Conservation (phyloP, 495 filamentous ascomycete genomes). For the Cercophora scortea region DNA sequence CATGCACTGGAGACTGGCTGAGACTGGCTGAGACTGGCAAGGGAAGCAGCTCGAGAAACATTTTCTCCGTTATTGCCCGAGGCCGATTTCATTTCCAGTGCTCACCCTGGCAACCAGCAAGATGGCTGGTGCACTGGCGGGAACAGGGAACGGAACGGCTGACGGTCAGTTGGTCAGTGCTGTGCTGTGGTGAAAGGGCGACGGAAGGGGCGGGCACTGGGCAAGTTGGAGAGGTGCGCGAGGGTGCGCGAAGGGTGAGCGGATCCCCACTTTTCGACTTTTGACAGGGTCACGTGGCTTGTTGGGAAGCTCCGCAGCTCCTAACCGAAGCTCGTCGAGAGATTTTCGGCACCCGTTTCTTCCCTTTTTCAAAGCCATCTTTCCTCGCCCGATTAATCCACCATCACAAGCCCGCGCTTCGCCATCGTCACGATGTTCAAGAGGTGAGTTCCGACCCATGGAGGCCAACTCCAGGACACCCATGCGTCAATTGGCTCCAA, state of each 20-base stretch:
- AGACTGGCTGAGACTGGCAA: too few relatives aligned
- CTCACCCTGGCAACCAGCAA: too few relatives aligned
- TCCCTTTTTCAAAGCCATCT: constrained; percentile 31
- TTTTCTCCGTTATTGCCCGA: not conserved
- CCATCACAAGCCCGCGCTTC: constrained; percentile 38
- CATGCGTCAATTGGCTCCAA: constrained; percentile 21
- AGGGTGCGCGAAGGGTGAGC: too few relatives aligned
- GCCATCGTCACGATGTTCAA: constrained; percentile 75
- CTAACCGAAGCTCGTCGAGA: constrained; percentile 30
- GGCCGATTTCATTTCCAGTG: too few relatives aligned
- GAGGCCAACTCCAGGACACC: constrained; percentile 5
- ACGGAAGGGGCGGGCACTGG: too few relatives aligned
- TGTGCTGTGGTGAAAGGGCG: not conserved
- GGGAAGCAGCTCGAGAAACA: not conserved
- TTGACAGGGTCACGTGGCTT: constrained; percentile 20
- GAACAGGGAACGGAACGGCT: too few relatives aligned
- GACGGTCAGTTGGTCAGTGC: too few relatives aligned
- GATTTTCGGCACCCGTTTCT: constrained; percentile 32
- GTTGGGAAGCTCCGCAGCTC: constrained; percentile 26
- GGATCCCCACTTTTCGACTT: not conserved
- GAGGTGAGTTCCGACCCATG: constrained; percentile 53
- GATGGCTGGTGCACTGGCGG: too few relatives aligned
- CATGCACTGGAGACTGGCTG: too few relatives aligned
- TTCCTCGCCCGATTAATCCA: constrained; percentile 25
- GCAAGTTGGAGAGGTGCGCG: too few relatives aligned